These are phyloP conservation scores for Solanum paucissectum DNA, from an alignment of 257 asterid genomes.

Conservation along the genomic window DNA sequence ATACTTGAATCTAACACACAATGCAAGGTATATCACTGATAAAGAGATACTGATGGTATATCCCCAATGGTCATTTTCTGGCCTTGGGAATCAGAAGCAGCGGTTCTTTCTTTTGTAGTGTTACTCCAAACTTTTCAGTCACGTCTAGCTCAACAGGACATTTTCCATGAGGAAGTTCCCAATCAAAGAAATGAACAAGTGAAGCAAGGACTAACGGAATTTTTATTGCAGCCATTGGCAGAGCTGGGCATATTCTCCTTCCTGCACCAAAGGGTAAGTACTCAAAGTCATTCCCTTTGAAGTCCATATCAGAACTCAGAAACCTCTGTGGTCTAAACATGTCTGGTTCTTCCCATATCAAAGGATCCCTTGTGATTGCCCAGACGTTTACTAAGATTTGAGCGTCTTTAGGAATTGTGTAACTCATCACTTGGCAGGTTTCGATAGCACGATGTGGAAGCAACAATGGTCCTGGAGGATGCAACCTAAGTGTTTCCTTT, in stretches of 20 bases:
- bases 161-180: conserved; percentile 14
- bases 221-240: conserved; percentile 16
- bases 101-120: conserved; percentile 16
- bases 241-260: conserved; percentile 39
- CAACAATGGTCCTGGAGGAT: conserved; percentile 37
- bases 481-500: conserved; percentile 38
- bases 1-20: background rate
- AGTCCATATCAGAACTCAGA: conserved; percentile 13
- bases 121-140: conserved; percentile 12
- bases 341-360: conserved; percentile 25
- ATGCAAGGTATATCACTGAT: background rate
- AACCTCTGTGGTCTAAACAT: conserved; percentile 27
- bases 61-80: conserved; percentile 4
- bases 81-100: conserved; percentile 19
- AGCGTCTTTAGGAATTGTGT: conserved; percentile 23
- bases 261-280: conserved; percentile 39
- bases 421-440: conserved; percentile 22
- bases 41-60: background rate
- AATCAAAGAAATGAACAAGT: conserved; percentile 16
- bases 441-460: conserved; percentile 21
- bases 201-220: background rate
- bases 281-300: conserved; percentile 35
- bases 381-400: conserved; percentile 20
- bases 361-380: conserved; percentile 35
- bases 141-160: background rate